Evolutionary conservation across 2,329 filamentous ascomycete genomes (phyloP).

Genomic region (Endoconidiophora laricicola): DNA sequence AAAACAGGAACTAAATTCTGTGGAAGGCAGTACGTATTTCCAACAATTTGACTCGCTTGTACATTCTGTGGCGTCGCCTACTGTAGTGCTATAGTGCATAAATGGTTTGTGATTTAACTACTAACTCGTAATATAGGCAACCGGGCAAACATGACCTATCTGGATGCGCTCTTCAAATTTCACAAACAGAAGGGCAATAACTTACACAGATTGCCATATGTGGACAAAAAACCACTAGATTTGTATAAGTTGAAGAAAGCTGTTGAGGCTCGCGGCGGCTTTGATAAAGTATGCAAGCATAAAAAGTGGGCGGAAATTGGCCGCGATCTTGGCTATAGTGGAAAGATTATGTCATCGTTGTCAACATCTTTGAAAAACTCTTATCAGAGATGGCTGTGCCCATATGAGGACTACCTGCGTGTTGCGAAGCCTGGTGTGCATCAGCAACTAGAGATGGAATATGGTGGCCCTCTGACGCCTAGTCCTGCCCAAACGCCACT

Average conservation of each 20-base stretch:
- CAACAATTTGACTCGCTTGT: neutral
- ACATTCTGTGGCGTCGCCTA: neutral
- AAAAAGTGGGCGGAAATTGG: constrained; percentile 99
- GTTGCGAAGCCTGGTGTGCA: constrained; percentile 91
- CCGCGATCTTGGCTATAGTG: constrained; percentile 88
- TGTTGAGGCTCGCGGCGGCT: constrained; percentile 84
- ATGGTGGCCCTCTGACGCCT: constrained; percentile 80
- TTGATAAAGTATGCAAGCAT: constrained; percentile 88
- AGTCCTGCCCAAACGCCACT: constrained; percentile 52
- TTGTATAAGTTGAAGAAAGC: constrained; percentile 93
- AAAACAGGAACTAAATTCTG: constrained; percentile 91
- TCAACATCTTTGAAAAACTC: constrained; percentile 98
- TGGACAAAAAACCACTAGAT: constrained; percentile 93
- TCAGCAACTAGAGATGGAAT: constrained; percentile 82
- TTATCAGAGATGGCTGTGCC: constrained; percentile 90
- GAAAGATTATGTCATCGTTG: constrained; percentile 98
- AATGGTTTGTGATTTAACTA: neutral
- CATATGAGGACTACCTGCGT: constrained; percentile 87
- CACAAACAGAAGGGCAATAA: constrained; percentile 94
- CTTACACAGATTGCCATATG: constrained; percentile 82
- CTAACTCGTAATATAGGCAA: constrained; percentile 42
- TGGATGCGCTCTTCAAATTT: constrained; percentile 88
- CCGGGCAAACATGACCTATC: constrained; percentile 85
- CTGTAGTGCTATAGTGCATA: neutral
- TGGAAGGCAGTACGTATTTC: constrained; percentile 75